Conservation (phyloP, 176 grass and related monocot species). For the Otatea glauca region DNA sequence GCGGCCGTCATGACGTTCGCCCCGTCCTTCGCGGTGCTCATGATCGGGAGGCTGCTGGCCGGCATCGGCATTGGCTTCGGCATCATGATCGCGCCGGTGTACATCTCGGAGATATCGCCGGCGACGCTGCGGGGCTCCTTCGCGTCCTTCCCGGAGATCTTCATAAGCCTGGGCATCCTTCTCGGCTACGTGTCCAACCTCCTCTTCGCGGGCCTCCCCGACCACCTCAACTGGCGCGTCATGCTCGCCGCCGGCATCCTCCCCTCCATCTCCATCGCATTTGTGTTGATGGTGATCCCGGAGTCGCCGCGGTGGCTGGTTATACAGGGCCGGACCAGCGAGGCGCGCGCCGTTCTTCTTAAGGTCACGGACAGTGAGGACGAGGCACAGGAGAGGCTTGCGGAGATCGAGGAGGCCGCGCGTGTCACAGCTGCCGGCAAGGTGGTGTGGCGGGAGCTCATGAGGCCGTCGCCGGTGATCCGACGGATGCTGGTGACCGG, state of each 20-base stretch:
- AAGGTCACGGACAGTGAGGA: slow-evolving; percentile 51
- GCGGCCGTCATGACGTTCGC: slow-evolving; percentile 65
- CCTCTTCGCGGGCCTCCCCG: slow-evolving; percentile 55
- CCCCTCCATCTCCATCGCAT: slow-evolving; percentile 62
- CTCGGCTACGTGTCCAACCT: slow-evolving; percentile 72
- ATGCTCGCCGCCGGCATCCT: slow-evolving; percentile 71
- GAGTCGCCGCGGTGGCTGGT: slow-evolving; percentile 86
- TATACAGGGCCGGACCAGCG: slow-evolving; percentile 38
- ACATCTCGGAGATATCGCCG: slow-evolving; percentile 81
- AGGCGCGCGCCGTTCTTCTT: slow-evolving; percentile 62
- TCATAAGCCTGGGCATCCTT: slow-evolving; percentile 79
- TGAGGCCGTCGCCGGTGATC: slow-evolving; percentile 55
- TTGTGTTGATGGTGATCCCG: slow-evolving; percentile 66
- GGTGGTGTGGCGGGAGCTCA: slow-evolving; percentile 59
- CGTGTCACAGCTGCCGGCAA: not conserved
- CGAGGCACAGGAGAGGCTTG: slow-evolving; percentile 52
- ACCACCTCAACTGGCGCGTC: slow-evolving; percentile 64
- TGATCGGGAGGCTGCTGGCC: slow-evolving; percentile 66
- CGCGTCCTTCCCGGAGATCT: slow-evolving; percentile 75
- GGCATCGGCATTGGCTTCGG: slow-evolving; percentile 76
- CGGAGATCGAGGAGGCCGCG: slow-evolving; percentile 65
- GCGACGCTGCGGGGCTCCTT: slow-evolving; percentile 55
- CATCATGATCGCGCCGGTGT: slow-evolving; percentile 76
- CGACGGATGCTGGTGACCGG: slow-evolving; percentile 65
- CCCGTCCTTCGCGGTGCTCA: slow-evolving; percentile 63